phyloP scores from a whole-genome alignment of 805 yeast genomes.

The Geotrichum ghanense region DNA sequence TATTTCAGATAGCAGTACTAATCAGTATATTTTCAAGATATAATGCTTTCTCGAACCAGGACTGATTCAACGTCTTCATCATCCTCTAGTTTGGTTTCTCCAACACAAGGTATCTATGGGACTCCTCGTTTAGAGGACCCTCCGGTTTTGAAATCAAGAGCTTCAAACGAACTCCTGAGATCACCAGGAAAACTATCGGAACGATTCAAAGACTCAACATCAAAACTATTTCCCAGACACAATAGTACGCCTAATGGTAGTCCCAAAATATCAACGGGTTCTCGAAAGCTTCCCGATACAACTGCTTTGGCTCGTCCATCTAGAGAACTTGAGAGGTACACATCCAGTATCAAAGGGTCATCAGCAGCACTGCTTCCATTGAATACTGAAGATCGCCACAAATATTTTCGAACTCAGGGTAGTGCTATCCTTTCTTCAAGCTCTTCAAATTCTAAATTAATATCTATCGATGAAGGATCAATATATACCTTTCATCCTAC shows the following conservation, averaged over 20 bases:
- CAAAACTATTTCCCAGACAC: not conserved
- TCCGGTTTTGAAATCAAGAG: not conserved
- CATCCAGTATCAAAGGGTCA: slow-evolving; percentile 20
- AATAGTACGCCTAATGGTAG: not conserved
- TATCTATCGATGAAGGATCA: slow-evolving; percentile 28
- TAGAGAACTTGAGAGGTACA: slow-evolving; percentile 27
- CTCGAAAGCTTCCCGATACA: slow-evolving; percentile 17
- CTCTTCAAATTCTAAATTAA: slow-evolving; percentile 31
- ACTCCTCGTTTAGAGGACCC: not conserved
- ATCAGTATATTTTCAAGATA: too few relatives aligned
- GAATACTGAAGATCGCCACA: slow-evolving; percentile 9
- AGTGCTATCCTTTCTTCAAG: slow-evolving; percentile 29
- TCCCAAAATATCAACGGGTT: not conserved
- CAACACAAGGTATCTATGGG: not conserved
- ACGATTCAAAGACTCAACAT: not conserved
- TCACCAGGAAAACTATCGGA: not conserved
- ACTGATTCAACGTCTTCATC: not conserved
- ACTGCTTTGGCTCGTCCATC: slow-evolving; percentile 26
- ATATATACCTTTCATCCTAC: slow-evolving; percentile 31
- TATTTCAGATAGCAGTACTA: too few relatives aligned
- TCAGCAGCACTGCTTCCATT: not conserved
- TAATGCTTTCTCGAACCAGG: not conserved
- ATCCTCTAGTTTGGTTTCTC: not conserved
- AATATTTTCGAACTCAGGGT: slow-evolving; percentile 26
- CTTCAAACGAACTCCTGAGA: not conserved